Base-by-base conservation (phyloP, 2,329 filamentous ascomycete genomes). In the Penicillium sp. region DNA sequence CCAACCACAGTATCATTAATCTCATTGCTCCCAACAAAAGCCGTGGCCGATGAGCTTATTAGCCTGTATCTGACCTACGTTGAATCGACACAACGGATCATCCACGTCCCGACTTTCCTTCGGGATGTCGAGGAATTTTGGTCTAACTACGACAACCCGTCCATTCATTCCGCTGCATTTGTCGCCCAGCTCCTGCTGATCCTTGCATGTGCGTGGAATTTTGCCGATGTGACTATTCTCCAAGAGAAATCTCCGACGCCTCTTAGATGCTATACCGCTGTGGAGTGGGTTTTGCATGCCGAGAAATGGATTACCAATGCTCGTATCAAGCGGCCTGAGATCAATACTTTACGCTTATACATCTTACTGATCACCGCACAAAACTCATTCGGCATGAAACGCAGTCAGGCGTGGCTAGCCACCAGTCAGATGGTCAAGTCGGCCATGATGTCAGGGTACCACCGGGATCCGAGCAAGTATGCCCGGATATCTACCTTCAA, bases 221-320 rank as follows among this genome's bases (percentile, higher is more conserved):
- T 74, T 14, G 66, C 69, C 5, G 68, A 74, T 49, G 45, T 64
- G 18, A 54, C 65, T 4, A 63, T 58, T 11, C 57, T 73, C 1
- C 63, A 69, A 25, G 58, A 65, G 6, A 71, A 71, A 42, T 70
- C 66, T 40, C 54, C 65, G 3, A 58, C 54, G 4, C 58, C 59
- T 14, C 59, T 73, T 37, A 64, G 61, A 44, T 69, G 67, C 49
- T 70, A 67, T 51, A 72, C 69, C 2, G 72, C 70, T 1, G 51
- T 73, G 23, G 88, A 90, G 65, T 97, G 92, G 70, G 90, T 97
- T 55, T 84, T 88, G 47, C 95, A 97, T 86, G 90, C 92, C 2
- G 93, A 97, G 70, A 85, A 87, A 2, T 88, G 97, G 57, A 80
- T 97, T 40, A 90, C 95, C 67, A 89, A 93, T 67, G 89, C 92